Percentiles rank a stretch among this genome's conserved stretches.
Conservation (phyloP, 169 alveolate species). For the Plasmodium fragile region DNA sequence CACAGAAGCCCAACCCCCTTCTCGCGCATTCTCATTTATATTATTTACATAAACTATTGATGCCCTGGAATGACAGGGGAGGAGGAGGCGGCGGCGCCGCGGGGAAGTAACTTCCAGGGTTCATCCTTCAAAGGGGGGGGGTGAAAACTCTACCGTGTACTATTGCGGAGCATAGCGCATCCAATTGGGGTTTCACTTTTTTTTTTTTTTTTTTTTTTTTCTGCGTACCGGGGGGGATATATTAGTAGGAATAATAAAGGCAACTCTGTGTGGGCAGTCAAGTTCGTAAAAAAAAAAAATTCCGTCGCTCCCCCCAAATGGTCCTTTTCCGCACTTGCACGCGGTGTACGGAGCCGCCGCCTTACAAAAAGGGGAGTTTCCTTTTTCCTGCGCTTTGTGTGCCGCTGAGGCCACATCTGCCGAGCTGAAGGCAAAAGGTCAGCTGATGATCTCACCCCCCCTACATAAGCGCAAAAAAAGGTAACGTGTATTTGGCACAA, state of each 20-base stretch:
- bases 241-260: not conserved
- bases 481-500: not conserved
- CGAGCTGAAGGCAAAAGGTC: not conserved
- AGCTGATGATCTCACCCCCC: not conserved
- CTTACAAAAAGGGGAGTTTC: not conserved
- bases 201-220: not conserved
- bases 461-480: not conserved
- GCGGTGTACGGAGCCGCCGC: not conserved
- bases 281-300: not conserved
- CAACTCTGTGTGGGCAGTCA: not conserved
- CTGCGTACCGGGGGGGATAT: not conserved
- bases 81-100: conserved; percentile 34
- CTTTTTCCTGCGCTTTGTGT: not conserved
- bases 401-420: not conserved
- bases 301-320: not conserved
- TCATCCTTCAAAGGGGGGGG: conserved; percentile 5
- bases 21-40: not conserved
- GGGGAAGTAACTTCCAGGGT: conserved; percentile 13
- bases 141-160: not conserved
- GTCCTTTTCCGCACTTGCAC: not conserved
- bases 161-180: not conserved
- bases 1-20: not conserved
- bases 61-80: conserved; percentile 23
- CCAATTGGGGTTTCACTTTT: not conserved
- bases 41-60: conserved; percentile 32